A percentile compares a stretch with the other conserved stretches of the same genome.
Evolutionary conservation across 1,284 basidiomycete genomes (phyloP).

Genomic region (Cryptococcus floricola): DNA sequence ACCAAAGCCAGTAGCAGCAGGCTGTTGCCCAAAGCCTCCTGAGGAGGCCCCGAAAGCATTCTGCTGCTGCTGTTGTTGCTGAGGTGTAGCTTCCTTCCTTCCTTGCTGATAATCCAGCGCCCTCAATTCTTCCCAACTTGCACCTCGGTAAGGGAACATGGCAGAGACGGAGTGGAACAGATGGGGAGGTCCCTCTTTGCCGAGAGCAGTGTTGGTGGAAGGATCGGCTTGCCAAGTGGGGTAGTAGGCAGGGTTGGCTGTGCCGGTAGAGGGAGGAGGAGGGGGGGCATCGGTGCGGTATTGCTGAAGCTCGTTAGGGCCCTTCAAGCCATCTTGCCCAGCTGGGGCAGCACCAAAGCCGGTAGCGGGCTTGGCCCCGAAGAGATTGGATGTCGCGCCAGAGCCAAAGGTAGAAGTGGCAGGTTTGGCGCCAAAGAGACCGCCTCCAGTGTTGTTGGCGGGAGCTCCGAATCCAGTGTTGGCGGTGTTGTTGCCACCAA

Average conservation of each 20-base stretch:
- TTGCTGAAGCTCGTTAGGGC: slow-evolving; percentile 25
- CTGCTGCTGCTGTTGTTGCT: slow-evolving; percentile 20
- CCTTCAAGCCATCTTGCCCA: slow-evolving; percentile 11
- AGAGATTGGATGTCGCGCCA: slow-evolving; percentile 42
- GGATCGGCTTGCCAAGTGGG: slow-evolving; percentile 47
- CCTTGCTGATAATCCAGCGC: slow-evolving; percentile 56
- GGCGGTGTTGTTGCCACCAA: slow-evolving; percentile 24
- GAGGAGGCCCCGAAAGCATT: slow-evolving; percentile 42
- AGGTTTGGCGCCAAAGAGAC: slow-evolving; percentile 30
- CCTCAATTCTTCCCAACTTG: slow-evolving; percentile 49
- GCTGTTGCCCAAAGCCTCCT: slow-evolving; percentile 41
- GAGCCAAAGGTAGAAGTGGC: slow-evolving; percentile 44
- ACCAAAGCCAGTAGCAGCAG: slow-evolving; percentile 40
- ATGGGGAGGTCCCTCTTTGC: slow-evolving; percentile 27
- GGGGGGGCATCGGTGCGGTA: slow-evolving; percentile 23
- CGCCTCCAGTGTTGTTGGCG: slow-evolving; percentile 30
- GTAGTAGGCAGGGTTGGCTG: slow-evolving; percentile 35
- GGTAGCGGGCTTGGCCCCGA: slow-evolving; percentile 39
- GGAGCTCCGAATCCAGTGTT: slow-evolving; percentile 43
- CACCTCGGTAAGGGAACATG: slow-evolving; percentile 41
- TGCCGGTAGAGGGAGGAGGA: slow-evolving; percentile 36
- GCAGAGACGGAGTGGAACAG: slow-evolving; percentile 46
- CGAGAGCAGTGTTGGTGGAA: slow-evolving; percentile 9
- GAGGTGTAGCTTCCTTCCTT: slow-evolving; percentile 52
- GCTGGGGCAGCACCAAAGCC: slow-evolving; percentile 18